Evolutionary conservation across 2,329 filamentous ascomycete genomes (phyloP).

Genomic region (Scedosporium apiospermum): DNA sequence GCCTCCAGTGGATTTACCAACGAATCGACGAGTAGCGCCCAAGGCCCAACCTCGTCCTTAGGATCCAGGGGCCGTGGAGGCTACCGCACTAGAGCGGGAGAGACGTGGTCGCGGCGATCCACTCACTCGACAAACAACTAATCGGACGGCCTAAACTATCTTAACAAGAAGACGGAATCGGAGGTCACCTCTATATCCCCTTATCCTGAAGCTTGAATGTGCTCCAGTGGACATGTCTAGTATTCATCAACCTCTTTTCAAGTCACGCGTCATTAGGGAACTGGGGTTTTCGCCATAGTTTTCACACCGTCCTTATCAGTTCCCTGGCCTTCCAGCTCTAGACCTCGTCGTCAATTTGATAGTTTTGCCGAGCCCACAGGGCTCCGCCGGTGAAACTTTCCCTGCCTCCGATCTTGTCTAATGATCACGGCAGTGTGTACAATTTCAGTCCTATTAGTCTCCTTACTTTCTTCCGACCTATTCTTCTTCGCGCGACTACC

Average conservation of each 20-base stretch:
- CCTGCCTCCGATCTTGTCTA: neutral
- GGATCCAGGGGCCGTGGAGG: slow-evolving; percentile 8
- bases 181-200: too few relatives aligned
- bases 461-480: neutral
- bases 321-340: neutral
- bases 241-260: too few relatives aligned
- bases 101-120: slow-evolving; percentile 3
- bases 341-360: neutral
- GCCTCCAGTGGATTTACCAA: slow-evolving; percentile 18
- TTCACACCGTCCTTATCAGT: too few relatives aligned
- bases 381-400: neutral
- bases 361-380: neutral
- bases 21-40: slow-evolving; percentile 9
- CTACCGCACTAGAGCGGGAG: slow-evolving; percentile 1
- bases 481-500: neutral
- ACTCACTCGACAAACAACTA: neutral
- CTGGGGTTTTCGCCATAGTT: too few relatives aligned
- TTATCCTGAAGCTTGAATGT: too few relatives aligned
- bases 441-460: neutral
- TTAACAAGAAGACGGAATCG: neutral
- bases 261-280: too few relatives aligned
- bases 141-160: too few relatives aligned
- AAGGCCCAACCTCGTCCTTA: slow-evolving; percentile 11
- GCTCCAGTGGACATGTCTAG: too few relatives aligned
- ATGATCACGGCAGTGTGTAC: neutral